Evolutionary conservation across 495 filamentous ascomycete species (phyloP), one percentile per base, ranked within the genome.

Genomic region (Cladorrhinum samala): DNA sequence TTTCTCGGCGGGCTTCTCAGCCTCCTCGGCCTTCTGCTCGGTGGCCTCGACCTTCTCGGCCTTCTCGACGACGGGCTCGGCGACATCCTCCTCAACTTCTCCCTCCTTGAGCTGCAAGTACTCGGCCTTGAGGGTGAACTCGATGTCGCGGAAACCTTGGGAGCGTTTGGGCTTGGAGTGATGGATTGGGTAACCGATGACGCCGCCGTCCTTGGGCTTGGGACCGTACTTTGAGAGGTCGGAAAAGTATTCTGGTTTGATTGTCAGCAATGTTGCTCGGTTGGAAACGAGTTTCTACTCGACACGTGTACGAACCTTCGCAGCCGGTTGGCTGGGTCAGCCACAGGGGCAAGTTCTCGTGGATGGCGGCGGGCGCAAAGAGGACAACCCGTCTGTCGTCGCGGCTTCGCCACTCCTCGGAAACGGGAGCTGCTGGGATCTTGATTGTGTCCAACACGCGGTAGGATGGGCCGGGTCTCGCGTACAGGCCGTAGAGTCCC

Each of bases 361-460:
- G 66, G 24, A 71, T 1, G 3, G 66, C 68, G 0, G 64, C 68
- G 1, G 68, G 68, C 4, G 68, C 68, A 49, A 71, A 71, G 2
- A 71, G 27, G 13, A 59, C 62, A 0, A 67, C 50, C 49, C 58
- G 55, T 40, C 55, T 49, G 41, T 62, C 40, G 24, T 71, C 67
- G 19, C 38, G n/a, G 20, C 43, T 48, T 9, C 63, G 48, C 11
- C 46, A 52, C 49, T 52, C 60, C 1, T 56, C 41, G 0, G 40
- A 30, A 3, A 59, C 55, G 7, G 63, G 54, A 41, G 36, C 46
- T 19, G 60, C 30, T 4, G 60, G 52, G n/a, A 62, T 47, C 24
- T 33, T 17, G 9, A 63, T 51, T 3, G 60, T 57, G 6, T 53
- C 30, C 3, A 36, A 2, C 7, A 54, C 61, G 14, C 43, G 20